Conservation (phyloP, 2,329 filamentous ascomycete species). For the Beauveria australis region DNA sequence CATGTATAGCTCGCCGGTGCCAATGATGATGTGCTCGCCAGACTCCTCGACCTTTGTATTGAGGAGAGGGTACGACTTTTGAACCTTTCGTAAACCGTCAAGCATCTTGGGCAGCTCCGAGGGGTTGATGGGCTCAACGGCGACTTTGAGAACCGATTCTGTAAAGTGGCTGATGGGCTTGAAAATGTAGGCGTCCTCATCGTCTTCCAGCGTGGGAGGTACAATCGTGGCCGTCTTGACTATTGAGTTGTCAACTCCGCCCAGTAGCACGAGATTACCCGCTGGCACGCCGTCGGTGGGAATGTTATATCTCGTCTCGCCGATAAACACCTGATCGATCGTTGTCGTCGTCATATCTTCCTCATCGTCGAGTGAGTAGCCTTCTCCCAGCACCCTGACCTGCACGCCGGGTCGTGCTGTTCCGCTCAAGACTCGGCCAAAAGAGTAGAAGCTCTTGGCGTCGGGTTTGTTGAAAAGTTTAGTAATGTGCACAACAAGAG, state of each 20-base stretch:
- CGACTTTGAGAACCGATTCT: slow-evolving; percentile 94
- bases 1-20: slow-evolving; percentile 98
- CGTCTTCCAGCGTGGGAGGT: slow-evolving; percentile 67
- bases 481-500: slow-evolving; percentile 82
- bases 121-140: slow-evolving; percentile 95
- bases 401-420: slow-evolving; percentile 73
- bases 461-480: slow-evolving; percentile 89
- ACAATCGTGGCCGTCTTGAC: slow-evolving; percentile 94
- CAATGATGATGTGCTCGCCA: slow-evolving; percentile 89
- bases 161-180: slow-evolving; percentile 89
- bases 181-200: slow-evolving; percentile 94
- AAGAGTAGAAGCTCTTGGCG: slow-evolving; percentile 82
- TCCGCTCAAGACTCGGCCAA: slow-evolving; percentile 88
- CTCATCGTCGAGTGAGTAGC: slow-evolving; percentile 92
- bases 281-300: slow-evolving; percentile 86
- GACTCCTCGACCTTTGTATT: slow-evolving; percentile 97
- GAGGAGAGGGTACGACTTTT: slow-evolving; percentile 94
- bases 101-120: slow-evolving; percentile 98
- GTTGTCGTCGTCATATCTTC: slow-evolving; percentile 92
- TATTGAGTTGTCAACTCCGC: slow-evolving; percentile 93
- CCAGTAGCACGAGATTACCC: slow-evolving; percentile 85
- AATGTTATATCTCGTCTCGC: slow-evolving; percentile 88
- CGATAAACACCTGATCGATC: slow-evolving; percentile 80
- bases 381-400: slow-evolving; percentile 87
- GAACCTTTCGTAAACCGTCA: slow-evolving; percentile 90